Conservation (phyloP, 2,329 filamentous ascomycete genomes). For the Ophiocordyceps polyrhachis-furcata region DNA sequence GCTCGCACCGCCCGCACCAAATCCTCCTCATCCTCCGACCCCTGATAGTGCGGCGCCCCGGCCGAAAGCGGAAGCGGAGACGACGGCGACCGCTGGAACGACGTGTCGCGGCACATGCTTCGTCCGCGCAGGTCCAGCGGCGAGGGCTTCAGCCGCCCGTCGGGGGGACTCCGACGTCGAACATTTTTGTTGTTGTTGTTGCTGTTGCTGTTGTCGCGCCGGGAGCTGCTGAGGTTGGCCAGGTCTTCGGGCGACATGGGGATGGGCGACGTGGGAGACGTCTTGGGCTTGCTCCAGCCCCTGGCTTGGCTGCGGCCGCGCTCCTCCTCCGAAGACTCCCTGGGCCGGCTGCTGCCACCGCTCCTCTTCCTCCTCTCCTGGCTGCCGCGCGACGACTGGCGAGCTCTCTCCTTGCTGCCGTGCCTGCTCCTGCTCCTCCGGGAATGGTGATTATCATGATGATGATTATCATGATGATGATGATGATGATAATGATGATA, state of each 20-base stretch:
- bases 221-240: slow-evolving; percentile 38
- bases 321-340: slow-evolving; percentile 50
- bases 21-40: slow-evolving; percentile 48
- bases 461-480: too few species aligned
- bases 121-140: slow-evolving; percentile 39
- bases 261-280: slow-evolving; percentile 78
- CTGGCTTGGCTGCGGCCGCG: slow-evolving; percentile 48
- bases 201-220: slow-evolving; percentile 8
- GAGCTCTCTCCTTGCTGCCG: slow-evolving; percentile 23
- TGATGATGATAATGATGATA: slow-evolving; percentile 47
- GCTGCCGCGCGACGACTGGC: neutral
- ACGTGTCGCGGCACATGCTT: slow-evolving; percentile 39
- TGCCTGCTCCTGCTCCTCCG: slow-evolving; percentile 36
- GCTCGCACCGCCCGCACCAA: slow-evolving; percentile 32
- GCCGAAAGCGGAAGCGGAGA: slow-evolving; percentile 63
- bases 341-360: slow-evolving; percentile 19
- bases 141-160: slow-evolving; percentile 20
- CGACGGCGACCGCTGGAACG: slow-evolving; percentile 51
- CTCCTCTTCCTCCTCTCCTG: slow-evolving; percentile 9
- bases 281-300: slow-evolving; percentile 55
- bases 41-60: slow-evolving; percentile 15
- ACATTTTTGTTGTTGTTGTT: too few species aligned
- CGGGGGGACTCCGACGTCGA: slow-evolving; percentile 26
- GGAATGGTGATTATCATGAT: slow-evolving; percentile 43
- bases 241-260: slow-evolving; percentile 88